Base-by-base conservation (phyloP, 495 filamentous ascomycete species). In the Oidiodendron maius region DNA sequence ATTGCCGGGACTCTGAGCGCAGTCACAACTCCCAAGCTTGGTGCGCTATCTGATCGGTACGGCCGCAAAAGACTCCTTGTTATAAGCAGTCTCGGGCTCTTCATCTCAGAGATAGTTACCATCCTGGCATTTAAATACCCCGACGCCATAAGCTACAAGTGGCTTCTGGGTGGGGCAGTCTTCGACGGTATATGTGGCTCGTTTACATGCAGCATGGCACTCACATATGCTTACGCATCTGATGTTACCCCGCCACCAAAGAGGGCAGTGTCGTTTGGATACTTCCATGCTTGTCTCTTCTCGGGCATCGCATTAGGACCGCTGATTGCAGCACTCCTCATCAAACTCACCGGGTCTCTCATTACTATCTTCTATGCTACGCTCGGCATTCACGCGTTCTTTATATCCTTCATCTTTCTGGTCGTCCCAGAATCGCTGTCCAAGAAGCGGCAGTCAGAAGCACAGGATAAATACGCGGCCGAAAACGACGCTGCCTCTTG, bases 201-300 rank as follows among this genome's bases (percentile, higher is more conserved):
- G 25, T 95, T 96, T 64, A 90, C 87, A 2, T 76, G 84, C 1
- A 81, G 77, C 2, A 84, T 88, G 71, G 86, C 93, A 9, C 59
- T 97, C 32, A 80, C 77, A 18, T 80, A 91, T 58, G 84, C 91
- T 0, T 98, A 97, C 61, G 84, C 83, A 4, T 77, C 87, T 34
- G 93, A 98, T 61, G 95, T 89, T 64, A 91, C 93, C 11, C 70
- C 81, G 13, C 86, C 88, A 0, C 80, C 82, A 22, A 76, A 77
- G 50, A 79, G 93, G 16, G 87, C 83, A 39, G 84, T 93, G n/a
- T 80, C 82, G 18, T 95, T 98, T 63, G 90, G 86, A 2, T 88
- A 87, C 54, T 84, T 95, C 51, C 89, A 96, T 57, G 89, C 87
- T 12, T 83, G 82, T 56, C 71, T 98, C 13, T 98, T 95, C 59